Base-by-base conservation (phyloP, 352 stramenopile species). In the Pythium myriotylum region DNA sequence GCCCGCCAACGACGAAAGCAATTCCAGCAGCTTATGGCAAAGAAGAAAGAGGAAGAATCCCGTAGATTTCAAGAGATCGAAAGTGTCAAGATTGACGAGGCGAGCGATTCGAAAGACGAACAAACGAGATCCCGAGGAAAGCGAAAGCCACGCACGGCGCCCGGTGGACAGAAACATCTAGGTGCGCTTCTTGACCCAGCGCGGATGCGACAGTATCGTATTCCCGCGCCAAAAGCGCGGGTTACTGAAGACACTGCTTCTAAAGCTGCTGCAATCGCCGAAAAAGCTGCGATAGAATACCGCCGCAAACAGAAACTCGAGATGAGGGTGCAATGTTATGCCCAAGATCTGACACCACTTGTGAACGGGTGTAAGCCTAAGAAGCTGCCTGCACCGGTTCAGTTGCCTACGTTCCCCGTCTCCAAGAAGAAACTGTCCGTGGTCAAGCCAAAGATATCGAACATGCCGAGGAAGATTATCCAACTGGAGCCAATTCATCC, bases 261-360 rank as follows among this genome's bases (percentile, higher is more conserved):
- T 3, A 62, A 59, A 20, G 61, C 54, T 4, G 53, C 47, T 7
- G 39, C 47, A 13, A 40, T 60, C 13, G 62, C 49, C 4, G 54
- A 68, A 32, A 24, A 24, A 39, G 62, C 54, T 17, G 59, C 48
- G 1, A 67, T 71, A 23, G 71, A 70, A 26, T 67, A 67, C 35
- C 68, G 77, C 45, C 68, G 74, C 17, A 74, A 70, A 40, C 58
- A 63, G 16, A 59, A 57, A 46, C 22, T 53, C 7, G 71, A 79
- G 43, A 74, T 73, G 53, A 58, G n/a, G n/a, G n/a, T 78, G 52
- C 70, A 54, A 19, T 87, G 76, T 37, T 90, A 90, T 67, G 77
- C 78, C 13, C 78, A 90, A 48, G 81, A 90, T 40, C 62, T 90
- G 14, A 79, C 78, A 4, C 81, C 78, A 13, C 68, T 90, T 16